Percentiles rank a stretch among this genome's conserved stretches.
These are phyloP conservation scores for Lasiosphaeria miniovina DNA, from an alignment of 495 filamentous ascomycete genomes.

Conservation along the genomic window DNA sequence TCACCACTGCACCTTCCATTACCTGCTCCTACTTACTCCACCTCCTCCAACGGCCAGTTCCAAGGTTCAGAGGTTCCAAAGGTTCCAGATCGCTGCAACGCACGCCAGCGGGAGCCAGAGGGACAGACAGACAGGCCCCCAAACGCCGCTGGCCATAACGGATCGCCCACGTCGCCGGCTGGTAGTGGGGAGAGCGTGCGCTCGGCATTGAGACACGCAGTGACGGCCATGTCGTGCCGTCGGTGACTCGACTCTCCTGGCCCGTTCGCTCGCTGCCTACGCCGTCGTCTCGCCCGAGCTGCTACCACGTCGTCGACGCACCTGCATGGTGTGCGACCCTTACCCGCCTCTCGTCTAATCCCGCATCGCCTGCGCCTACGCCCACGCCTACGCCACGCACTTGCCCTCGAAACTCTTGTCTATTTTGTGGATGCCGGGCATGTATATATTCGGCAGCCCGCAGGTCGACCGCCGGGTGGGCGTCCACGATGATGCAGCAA, in stretches of 20 bases:
- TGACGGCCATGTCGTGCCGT: conserved; percentile 23
- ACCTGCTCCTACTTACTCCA: too few species aligned
- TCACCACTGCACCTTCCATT: too few species aligned
- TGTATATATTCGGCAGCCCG: conserved; percentile 33
- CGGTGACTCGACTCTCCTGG: conserved; percentile 8
- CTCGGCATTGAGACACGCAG: conserved; percentile 8
- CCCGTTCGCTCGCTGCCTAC: neutral
- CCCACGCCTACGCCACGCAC: too few species aligned
- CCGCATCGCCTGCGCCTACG: conserved; percentile 8
- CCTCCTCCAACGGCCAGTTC: too few species aligned
- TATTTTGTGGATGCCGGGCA: conserved; percentile 15
- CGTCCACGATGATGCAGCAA: conserved; percentile 11
- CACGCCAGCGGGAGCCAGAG: neutral
- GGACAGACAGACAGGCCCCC: neutral
- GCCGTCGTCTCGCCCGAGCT: conserved; percentile 12
- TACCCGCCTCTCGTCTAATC: conserved; percentile 13
- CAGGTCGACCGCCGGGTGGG: conserved; percentile 19
- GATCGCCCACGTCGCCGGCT: neutral
- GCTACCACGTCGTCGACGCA: conserved; percentile 24
- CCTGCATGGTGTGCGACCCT: conserved; percentile 27
- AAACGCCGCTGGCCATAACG: too few species aligned
- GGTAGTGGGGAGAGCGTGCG: neutral
- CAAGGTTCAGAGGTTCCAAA: neutral
- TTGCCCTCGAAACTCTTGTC: too few species aligned
- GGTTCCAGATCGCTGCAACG: conserved; percentile 5